Base-by-base conservation (phyloP, 805 yeast species). In the Candida succiphila region DNA sequence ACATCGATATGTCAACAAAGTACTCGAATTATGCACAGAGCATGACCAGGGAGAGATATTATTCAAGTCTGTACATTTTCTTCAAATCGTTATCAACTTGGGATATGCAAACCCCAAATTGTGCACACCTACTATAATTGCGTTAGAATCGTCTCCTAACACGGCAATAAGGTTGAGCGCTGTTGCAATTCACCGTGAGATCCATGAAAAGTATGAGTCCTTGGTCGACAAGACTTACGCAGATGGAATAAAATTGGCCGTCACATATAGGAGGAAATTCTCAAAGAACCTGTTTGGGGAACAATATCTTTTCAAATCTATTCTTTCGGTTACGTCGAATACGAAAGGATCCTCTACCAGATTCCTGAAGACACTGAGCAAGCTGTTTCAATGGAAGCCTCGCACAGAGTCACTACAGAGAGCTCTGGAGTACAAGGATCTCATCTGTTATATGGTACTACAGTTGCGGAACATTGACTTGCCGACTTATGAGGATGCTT, bases 101-200 rank as follows among this genome's bases (percentile, higher is more conserved):
- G 94, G 94, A 0, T 79, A 72, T 52, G 79, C 81, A 0, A 83
- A 80, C 46, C 95, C 95, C 1, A 68, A 81, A 36, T 45, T 69
- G 4, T 72, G 85, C 45, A 69, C 78, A 5, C 71, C 87, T 0
- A 78, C 87, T 0, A 63, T 83, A 1, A 67, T 84, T 36, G 89
- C 89, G 0, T 57, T 86, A 24, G 76, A 77, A 37, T 63, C 82
- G 0, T 73, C 85, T 0, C 54, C 60, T 1, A 54, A 60, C 14
- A 49, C 48, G 4, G 48, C 53, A 9, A 62, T 81, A 14, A 60
- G 67, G 22, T 50, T 49, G 3, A 54, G 67, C 9, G 85, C 87
- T 0, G 37, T 60, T 1, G 64, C 61, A 1, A 55, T 82, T 35
- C 82, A 81, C 43, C 48, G 49, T 16, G 72, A 66, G 7, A 45